Conservation (phyloP, 805 yeast genomes). For the Wickerhamiella sergipiensis region DNA sequence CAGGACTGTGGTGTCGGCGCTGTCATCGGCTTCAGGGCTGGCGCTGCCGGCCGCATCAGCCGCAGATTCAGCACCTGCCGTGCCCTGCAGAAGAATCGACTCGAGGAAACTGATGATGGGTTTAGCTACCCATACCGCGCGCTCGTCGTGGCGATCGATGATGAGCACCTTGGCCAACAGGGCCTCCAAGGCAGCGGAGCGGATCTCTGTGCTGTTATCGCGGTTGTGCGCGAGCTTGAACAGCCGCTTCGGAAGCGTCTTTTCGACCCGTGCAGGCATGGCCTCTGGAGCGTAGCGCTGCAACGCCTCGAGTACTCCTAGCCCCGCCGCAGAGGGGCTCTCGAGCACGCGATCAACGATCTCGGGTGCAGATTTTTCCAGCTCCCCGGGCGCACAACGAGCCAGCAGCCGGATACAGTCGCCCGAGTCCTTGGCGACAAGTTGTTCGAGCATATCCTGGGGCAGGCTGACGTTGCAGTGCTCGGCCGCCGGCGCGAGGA, state of each 20-base stretch:
- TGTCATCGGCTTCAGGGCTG: too few species aligned
- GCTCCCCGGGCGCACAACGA: background rate
- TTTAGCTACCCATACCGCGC: background rate
- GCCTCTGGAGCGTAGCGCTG: background rate
- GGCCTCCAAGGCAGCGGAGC: background rate
- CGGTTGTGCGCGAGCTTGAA: background rate
- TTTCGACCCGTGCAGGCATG: background rate
- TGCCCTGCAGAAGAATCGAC: background rate
- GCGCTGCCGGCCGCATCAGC: too few species aligned
- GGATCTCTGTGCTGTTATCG: background rate
- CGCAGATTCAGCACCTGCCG: background rate
- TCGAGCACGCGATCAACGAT: background rate
- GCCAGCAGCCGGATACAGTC: background rate
- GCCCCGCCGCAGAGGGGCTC: background rate
- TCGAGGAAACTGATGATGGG: background rate
- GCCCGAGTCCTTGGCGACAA: background rate
- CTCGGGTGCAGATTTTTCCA: background rate
- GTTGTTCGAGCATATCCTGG: background rate
- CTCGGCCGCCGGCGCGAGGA: background rate
- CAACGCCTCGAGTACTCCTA: background rate
- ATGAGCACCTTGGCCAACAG: background rate
- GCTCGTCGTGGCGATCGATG: background rate
- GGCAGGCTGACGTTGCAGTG: background rate
- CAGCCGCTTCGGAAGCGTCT: background rate
- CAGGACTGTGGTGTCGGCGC: background rate